Percentiles rank a stretch among this genome's conserved stretches.
phyloP scores from a whole-genome alignment of 2,329 filamentous ascomycete genomes.

The Claviceps digitariae region DNA sequence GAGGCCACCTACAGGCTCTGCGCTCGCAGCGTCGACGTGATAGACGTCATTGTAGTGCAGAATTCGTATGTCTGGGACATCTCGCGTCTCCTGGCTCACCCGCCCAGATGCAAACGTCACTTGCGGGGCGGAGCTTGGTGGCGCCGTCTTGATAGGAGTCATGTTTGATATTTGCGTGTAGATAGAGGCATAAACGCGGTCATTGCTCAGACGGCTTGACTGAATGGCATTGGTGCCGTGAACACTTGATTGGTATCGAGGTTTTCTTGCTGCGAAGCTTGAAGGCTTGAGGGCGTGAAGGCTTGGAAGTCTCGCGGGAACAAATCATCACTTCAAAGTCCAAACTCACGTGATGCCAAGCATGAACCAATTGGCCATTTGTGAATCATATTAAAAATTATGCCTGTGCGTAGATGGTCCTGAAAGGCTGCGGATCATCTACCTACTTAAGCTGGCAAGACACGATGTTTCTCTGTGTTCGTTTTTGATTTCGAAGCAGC shows the following conservation, averaged over 20 bases:
- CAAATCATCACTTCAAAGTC: not conserved
- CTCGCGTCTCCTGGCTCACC: not conserved
- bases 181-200: not conserved
- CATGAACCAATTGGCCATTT: not conserved
- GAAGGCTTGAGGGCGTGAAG: not conserved
- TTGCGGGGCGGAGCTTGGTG: conserved; percentile 16
- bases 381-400: not conserved
- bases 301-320: not conserved
- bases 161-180: not conserved
- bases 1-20: conserved; percentile 72
- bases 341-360: conserved; percentile 2
- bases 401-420: not conserved
- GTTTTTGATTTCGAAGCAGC: too few species aligned
- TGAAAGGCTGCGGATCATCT: too few species aligned
- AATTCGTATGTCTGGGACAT: conserved; percentile 53
- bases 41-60: conserved; percentile 93
- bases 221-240: not conserved
- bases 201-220: too few species aligned
- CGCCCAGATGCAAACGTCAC: conserved; percentile 12
- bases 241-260: not conserved
- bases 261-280: not conserved
- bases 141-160: conserved; percentile 2
- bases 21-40: conserved; percentile 62
- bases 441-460: too few species aligned
- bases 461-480: too few species aligned